Percentiles rank a stretch among this genome's conserved stretches.
These are phyloP conservation scores for Saccharomycopsis javanensis DNA, from an alignment of 805 yeast species.

Conservation along the genomic window DNA sequence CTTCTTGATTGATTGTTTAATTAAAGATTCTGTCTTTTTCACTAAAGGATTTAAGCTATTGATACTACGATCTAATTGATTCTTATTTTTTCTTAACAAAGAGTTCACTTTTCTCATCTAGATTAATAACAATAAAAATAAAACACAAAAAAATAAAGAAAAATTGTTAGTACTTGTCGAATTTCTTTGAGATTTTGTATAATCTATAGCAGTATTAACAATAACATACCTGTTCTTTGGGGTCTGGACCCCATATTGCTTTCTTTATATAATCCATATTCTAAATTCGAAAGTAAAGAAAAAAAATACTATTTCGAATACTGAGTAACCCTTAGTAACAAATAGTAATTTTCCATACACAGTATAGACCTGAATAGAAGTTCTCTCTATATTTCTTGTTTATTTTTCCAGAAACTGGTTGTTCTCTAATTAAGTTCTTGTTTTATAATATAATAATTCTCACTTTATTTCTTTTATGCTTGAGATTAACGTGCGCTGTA, in stretches of 20 bases:
- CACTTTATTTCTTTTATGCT: too few species aligned
- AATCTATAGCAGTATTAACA: conserved; percentile 24
- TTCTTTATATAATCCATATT: conserved; percentile 75
- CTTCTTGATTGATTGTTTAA: conserved; percentile 65
- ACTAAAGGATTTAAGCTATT: conserved; percentile 57
- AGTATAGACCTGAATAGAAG: too few species aligned
- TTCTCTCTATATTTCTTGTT: too few species aligned
- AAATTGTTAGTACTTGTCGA: background rate
- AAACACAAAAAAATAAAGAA: background rate
- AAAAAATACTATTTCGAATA: background rate
- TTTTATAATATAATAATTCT: too few species aligned
- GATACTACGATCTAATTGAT: conserved; percentile 64
- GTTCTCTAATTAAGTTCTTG: too few species aligned
- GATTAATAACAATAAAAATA: background rate
- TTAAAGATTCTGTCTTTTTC: conserved; percentile 67
- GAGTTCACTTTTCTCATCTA: conserved; percentile 66
- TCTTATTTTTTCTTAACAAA: conserved; percentile 70
- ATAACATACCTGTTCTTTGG: conserved; percentile 64
- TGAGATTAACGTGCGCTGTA: too few species aligned
- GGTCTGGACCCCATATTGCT: conserved; percentile 95
- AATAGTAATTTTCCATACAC: background rate
- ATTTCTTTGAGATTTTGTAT: background rate
- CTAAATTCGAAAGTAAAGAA: background rate
- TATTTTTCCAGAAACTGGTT: too few species aligned
- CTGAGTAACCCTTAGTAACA: background rate